Evolutionary conservation across 1,139 yeast genomes (phyloP).

Genomic region (Kazachstania sp.): DNA sequence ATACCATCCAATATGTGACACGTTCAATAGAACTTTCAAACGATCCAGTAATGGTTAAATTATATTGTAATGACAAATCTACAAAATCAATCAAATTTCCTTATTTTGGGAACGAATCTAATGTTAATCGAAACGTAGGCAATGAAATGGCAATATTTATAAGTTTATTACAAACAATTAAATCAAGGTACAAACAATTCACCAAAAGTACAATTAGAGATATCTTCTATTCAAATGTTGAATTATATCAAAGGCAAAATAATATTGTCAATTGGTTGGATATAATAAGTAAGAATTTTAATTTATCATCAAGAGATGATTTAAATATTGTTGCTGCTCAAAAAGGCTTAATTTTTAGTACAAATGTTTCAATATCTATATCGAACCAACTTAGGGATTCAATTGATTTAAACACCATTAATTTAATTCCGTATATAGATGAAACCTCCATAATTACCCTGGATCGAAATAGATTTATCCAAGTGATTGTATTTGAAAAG

Average conservation of each 20-base stretch:
- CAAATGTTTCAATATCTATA: neutral
- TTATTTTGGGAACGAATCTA: constrained; percentile 1
- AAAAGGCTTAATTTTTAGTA: constrained; percentile 28
- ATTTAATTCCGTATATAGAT: constrained; percentile 9
- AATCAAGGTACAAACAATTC: constrained; percentile 4
- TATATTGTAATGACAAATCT: constrained; percentile 2
- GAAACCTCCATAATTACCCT: neutral
- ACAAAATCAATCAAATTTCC: constrained; percentile 3
- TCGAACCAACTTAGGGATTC: neutral
- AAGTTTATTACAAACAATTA: constrained; percentile 13
- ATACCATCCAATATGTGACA: constrained; percentile 7
- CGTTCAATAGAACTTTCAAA: constrained; percentile 9
- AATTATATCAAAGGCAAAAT: constrained; percentile 23
- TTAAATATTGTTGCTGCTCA: constrained; percentile 30
- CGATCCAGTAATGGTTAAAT: constrained; percentile 7
- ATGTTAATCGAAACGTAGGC: neutral
- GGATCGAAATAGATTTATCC: neutral
- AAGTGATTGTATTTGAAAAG: constrained; percentile 25
- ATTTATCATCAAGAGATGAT: constrained; percentile 11
- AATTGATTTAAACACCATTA: constrained; percentile 10
- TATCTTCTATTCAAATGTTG: constrained; percentile 30
- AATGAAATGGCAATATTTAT: constrained; percentile 14
- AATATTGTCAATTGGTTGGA: constrained; percentile 21
- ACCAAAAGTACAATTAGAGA: constrained; percentile 28
- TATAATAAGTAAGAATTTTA: constrained; percentile 16